Percentiles rank a stretch among this genome's conserved stretches.
Evolutionary conservation across 305 asterid species (phyloP).

Genomic region (Solanum hybrid): DNA sequence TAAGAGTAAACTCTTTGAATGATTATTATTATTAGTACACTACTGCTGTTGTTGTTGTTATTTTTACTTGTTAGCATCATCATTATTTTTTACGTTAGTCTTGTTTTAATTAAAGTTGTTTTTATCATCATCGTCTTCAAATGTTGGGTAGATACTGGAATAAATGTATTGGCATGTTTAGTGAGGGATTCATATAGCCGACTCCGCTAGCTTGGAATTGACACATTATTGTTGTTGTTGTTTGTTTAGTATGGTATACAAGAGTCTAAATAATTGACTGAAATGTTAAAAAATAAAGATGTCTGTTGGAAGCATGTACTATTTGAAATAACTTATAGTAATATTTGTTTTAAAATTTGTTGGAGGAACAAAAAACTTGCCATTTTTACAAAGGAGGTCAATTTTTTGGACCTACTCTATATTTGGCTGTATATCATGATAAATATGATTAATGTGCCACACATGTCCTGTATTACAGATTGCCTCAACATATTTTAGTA

Average conservation of each 20-base stretch:
- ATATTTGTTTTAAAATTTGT: background rate
- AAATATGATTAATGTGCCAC: background rate
- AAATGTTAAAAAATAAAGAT: background rate
- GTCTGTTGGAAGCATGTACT: background rate
- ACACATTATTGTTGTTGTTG: background rate
- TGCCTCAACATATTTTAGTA: background rate
- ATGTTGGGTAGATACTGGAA: background rate
- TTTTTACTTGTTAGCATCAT: background rate
- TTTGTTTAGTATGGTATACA: background rate
- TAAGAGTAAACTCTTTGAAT: background rate
- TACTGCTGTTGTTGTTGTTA: background rate
- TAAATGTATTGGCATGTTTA: background rate
- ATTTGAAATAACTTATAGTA: background rate
- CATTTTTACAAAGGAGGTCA: background rate
- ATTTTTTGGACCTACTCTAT: background rate
- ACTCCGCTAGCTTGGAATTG: background rate
- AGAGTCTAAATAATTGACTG: background rate
- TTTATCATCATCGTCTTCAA: background rate
- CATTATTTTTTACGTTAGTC: background rate
- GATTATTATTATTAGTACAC: background rate
- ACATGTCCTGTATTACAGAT: background rate
- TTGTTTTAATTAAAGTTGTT: background rate
- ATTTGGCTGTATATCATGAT: background rate
- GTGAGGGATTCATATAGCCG: background rate
- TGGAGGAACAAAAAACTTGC: background rate